These are phyloP conservation scores for Sclerotinia spermophila DNA, from an alignment of 2,329 filamentous ascomycete species.

Conservation along the genomic window DNA sequence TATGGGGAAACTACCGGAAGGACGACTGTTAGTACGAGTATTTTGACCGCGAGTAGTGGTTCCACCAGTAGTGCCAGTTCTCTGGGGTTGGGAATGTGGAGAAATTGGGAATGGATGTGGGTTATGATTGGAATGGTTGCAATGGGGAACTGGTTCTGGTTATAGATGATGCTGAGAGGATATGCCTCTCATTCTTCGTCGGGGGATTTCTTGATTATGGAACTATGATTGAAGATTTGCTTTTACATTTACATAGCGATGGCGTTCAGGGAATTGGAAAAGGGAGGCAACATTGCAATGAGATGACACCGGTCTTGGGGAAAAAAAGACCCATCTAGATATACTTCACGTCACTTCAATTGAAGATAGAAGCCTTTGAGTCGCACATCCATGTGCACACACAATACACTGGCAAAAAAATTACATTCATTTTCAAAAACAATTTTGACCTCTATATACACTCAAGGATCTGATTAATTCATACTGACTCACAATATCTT, in stretches of 20 bases:
- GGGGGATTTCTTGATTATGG: slow-evolving; percentile 19
- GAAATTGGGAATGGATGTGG: neutral
- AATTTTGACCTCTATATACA: neutral
- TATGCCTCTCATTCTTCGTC: neutral
- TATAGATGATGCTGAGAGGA: neutral
- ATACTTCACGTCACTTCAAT: neutral
- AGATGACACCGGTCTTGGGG: neutral
- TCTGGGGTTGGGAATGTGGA: neutral
- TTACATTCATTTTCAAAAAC: neutral
- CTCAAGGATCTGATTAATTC: neutral
- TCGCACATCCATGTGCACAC: neutral
- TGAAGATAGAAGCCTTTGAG: neutral
- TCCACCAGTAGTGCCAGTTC: slow-evolving; percentile 13
- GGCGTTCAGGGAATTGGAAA: slow-evolving; percentile 21
- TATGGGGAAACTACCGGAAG: slow-evolving; percentile 29
- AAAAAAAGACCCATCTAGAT: neutral
- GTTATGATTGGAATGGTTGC: slow-evolving; percentile 6
- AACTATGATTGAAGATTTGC: slow-evolving; percentile 27
- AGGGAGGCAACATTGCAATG: neutral
- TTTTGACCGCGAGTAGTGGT: slow-evolving; percentile 21
- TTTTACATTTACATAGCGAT: slow-evolving; percentile 26
- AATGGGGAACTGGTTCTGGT: neutral
- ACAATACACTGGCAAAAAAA: neutral
- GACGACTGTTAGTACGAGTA: slow-evolving; percentile 27
- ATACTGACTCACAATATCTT: neutral